Base-by-base conservation (phyloP, 495 filamentous ascomycete genomes). In the Cercophora samala region DNA sequence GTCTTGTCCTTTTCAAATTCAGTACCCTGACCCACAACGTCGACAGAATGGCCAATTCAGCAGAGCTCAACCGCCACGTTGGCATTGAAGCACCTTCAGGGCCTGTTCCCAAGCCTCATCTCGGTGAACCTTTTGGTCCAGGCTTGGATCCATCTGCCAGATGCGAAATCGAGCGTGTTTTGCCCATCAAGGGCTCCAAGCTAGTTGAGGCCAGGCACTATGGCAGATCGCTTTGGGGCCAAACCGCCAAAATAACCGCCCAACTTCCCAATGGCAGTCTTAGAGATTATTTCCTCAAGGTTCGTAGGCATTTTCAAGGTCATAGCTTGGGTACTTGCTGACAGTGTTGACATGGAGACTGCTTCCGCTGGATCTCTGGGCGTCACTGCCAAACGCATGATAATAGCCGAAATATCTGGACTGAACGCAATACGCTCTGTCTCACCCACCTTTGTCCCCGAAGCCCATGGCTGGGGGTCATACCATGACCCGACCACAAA, bases 51-150 rank as follows among this genome's bases (percentile, higher is more conserved):
- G 37, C 37, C 2, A 9, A 46, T 13, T 13, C 11, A 9, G 15
- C 37, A n/a, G 68, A 66, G 26, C 46, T 69, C 3, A 58, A 66
- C 13, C 64, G 64, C 25, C 64, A 69, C 61, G 64, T 18, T 4
- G 64, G 68, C 15, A 56, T 42, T 4, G 26, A 60, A 19, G 60
- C 64, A 4, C 64, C 68, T 13, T 56, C 56, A 19, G 42, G 17
- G 5, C 61, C 61, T 1, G 51, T 69, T 6, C 68, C 68, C 32
- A 64, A 66, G 23, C 54, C 64, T 5, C 18, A 69, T 15, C 21
- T 69, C 11, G 56, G 64, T 23, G 37, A 25, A 4, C 1, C 24
- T 0, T 66, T 69, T 13, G 17, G 56, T 11, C 26, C 66, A n/a
- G 22, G 64, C 25, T 2, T 74, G 37, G 37, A 46, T 11, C 9